These are phyloP conservation scores for Dryas octopetala DNA, from an alignment of 306 rosid genomes.

Conservation along the genomic window DNA sequence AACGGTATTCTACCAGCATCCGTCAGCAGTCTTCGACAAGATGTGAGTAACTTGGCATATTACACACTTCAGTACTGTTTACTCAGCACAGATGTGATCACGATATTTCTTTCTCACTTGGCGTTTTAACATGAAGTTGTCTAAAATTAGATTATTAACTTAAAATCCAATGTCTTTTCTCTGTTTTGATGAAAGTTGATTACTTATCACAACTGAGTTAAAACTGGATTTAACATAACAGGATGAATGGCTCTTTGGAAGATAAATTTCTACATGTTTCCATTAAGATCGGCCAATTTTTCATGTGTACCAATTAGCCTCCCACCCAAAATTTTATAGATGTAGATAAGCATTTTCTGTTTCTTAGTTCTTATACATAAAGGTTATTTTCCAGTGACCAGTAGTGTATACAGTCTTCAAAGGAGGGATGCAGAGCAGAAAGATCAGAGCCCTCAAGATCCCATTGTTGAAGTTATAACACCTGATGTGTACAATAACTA, in stretches of 20 bases:
- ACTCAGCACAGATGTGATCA: not conserved
- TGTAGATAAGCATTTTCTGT: constrained; percentile 18
- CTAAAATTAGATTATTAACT: constrained; percentile 7
- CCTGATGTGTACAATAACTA: constrained; percentile 80
- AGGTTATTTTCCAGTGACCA: constrained; percentile 74
- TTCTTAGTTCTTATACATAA: constrained; percentile 38
- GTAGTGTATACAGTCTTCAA: constrained; percentile 62
- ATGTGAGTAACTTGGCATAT: constrained; percentile 44
- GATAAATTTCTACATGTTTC: constrained; percentile 1
- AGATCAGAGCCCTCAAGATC: constrained; percentile 62
- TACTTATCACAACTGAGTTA: not conserved
- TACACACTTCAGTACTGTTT: not conserved
- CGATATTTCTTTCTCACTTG: constrained; percentile 9
- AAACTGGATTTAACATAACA: not conserved
- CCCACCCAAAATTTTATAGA: not conserved
- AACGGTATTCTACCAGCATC: constrained; percentile 58
- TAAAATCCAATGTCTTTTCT: not conserved
- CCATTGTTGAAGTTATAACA: constrained; percentile 85
- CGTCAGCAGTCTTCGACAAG: constrained; percentile 45
- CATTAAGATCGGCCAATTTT: not conserved
- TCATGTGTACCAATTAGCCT: not conserved
- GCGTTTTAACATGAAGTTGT: constrained; percentile 19
- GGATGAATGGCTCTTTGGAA: not conserved
- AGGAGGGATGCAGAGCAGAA: constrained; percentile 59
- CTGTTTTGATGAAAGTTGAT: not conserved